phyloP scores from a whole-genome alignment of 768 basidiomycete genomes.

The Termitomyces sp. region DNA sequence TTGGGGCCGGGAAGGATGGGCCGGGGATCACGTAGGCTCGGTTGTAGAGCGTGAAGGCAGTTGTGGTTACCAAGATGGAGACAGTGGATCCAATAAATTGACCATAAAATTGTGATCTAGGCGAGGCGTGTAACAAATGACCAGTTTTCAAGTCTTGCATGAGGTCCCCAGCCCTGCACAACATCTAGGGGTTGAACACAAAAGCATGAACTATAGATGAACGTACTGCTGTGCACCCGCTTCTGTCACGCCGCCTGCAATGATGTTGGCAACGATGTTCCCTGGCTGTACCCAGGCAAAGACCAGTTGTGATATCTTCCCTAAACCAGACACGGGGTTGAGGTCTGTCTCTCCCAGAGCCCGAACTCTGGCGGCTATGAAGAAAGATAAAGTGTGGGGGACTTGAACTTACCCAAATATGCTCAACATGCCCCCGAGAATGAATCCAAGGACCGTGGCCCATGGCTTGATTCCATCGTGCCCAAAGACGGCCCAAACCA shows the following conservation, averaged over 20 bases:
- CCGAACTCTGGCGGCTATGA: slow-evolving; percentile 57
- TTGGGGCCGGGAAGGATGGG: slow-evolving; percentile 94
- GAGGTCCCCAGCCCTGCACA: slow-evolving; percentile 81
- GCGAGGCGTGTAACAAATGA: slow-evolving; percentile 87
- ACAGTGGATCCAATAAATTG: slow-evolving; percentile 89
- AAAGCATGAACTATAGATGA: background rate
- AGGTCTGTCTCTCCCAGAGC: slow-evolving; percentile 96
- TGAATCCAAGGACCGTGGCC: slow-evolving; percentile 86
- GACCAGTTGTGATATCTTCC: slow-evolving; percentile 91
- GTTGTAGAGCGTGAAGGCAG: slow-evolving; percentile 84
- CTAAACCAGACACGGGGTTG: slow-evolving; percentile 88
- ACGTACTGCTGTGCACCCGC: slow-evolving; percentile 89
- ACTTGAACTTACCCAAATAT: slow-evolving; percentile 69
- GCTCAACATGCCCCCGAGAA: slow-evolving; percentile 79
- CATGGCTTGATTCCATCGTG: slow-evolving; percentile 90
- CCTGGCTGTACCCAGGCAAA: slow-evolving; percentile 95
- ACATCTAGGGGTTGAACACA: slow-evolving; percentile 5
- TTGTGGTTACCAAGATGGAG: slow-evolving; percentile 85
- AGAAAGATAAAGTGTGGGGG: background rate
- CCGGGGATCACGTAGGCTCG: slow-evolving; percentile 88
- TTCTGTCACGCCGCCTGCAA: slow-evolving; percentile 95
- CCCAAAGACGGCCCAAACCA: slow-evolving; percentile 91
- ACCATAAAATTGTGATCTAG: slow-evolving; percentile 91
- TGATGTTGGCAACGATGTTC: slow-evolving; percentile 96
- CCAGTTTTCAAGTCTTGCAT: slow-evolving; percentile 99